phyloP scores from a whole-genome alignment of 148 eudicot species.

The Salicornia ramosissima region DNA sequence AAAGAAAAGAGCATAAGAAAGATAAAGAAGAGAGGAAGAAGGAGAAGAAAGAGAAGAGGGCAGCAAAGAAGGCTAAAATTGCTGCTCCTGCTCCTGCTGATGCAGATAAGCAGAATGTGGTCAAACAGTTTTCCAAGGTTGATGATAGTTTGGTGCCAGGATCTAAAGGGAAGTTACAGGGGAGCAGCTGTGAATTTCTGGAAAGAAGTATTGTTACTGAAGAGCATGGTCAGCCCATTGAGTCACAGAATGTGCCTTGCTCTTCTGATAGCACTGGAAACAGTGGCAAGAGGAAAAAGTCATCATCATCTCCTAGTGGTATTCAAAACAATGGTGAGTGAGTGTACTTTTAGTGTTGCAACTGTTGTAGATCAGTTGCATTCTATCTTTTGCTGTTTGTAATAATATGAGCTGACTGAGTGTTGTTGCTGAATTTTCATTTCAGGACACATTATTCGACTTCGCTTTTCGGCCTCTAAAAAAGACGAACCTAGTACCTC shows the following conservation, averaged over 20 bases:
- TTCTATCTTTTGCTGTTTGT: background rate
- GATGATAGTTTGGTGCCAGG: background rate
- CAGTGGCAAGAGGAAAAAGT: constrained; percentile 61
- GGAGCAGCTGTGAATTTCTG: constrained; percentile 28
- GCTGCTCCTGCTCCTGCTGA: constrained; percentile 6
- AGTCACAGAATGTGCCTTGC: constrained; percentile 35
- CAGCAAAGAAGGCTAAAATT: constrained; percentile 16
- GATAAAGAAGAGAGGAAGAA: constrained; percentile 10
- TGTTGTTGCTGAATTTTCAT: background rate
- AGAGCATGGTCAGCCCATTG: constrained; percentile 50
- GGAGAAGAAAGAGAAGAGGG: constrained; percentile 16
- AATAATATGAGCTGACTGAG: background rate
- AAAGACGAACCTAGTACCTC: constrained; percentile 23
- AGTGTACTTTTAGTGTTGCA: background rate
- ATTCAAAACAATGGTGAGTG: constrained; percentile 41
- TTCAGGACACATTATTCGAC: constrained; percentile 60
- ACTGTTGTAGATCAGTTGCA: background rate
- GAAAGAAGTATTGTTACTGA: constrained; percentile 75
- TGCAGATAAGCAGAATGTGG: constrained; percentile 23
- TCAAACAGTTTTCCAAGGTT: constrained; percentile 14
- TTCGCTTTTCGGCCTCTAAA: constrained; percentile 40
- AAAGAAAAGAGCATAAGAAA: constrained; percentile 9
- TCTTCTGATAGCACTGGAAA: constrained; percentile 79
- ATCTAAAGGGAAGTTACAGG: constrained; percentile 4
- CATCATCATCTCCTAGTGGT: constrained; percentile 20